Evolutionary conservation across 441 rosid species (phyloP), one percentile per base, ranked within the genome.

Genomic region (Erodium moschatum): DNA sequence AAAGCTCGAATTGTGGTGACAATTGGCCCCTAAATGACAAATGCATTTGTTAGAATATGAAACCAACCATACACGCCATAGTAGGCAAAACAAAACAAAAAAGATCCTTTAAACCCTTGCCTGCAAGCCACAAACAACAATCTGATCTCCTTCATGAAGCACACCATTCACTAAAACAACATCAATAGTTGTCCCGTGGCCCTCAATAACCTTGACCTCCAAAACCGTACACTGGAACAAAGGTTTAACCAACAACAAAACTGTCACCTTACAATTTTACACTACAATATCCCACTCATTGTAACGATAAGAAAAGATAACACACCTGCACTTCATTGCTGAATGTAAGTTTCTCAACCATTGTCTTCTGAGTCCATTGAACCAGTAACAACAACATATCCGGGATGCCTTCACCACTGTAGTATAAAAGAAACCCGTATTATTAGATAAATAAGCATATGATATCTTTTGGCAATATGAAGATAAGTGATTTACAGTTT

Each of bases 131-230:
- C 96, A 91, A 73, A 91, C 91, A 73, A 94, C 97, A 63, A 94
- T 91, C 73, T 91, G 94, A 85, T 94, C 98, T 79, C 96, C 97
- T 85, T 88, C 97, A 78, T 83, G 97, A 67, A 91, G 97, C 68
- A 84, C 89, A 40, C 98, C 97, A 69, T 91, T 91, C 69, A 91
- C 97, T 73, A 94, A 78, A 75, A 89, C 97, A 64, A 89, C 97
- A 80, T 94, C 97, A 69, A 91, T 89, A 29, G 99, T 94, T 72
- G 97, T 91, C 71, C 99, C 96, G 72, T 81, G 92, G 69, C 97
- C 97, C 85, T 94, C 97, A 60, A 88, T 73, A 68, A 94, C 97
- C 85, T 91, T 94, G 60, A 94, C 97, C 85, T 94, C 97, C 81
- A 91, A 78, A 62, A 91, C 97, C 6, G 97, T 91, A 78, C 97